phyloP scores from a whole-genome alignment of 2,329 filamentous ascomycete genomes.

The Stenocarpella maydis region DNA sequence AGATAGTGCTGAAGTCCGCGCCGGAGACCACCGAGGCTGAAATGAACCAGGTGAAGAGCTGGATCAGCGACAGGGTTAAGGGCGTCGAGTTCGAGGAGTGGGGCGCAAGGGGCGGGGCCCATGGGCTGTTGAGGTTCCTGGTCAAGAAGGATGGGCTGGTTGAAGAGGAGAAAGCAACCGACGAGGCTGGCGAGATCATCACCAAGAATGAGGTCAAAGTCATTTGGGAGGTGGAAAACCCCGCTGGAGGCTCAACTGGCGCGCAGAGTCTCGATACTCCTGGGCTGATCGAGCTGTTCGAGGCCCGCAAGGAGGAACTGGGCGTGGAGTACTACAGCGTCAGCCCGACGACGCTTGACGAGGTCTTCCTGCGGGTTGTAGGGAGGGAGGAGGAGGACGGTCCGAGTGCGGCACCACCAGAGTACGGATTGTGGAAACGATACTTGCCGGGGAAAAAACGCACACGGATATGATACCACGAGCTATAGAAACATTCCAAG shows the following conservation, averaged over 20 bases:
- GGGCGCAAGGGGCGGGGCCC: constrained; percentile 27
- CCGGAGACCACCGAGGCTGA: constrained; percentile 76
- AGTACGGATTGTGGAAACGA: constrained; percentile 25
- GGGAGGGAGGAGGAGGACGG: constrained; percentile 76
- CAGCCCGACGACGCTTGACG: constrained; percentile 85
- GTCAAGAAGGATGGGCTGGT: constrained; percentile 36
- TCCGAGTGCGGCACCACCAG: constrained; percentile 41
- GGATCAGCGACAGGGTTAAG: constrained; percentile 70
- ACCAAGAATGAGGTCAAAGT: not conserved
- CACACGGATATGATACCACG: constrained; percentile 21
- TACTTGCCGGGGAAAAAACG: not conserved
- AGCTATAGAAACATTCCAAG: not conserved
- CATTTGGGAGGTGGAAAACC: not conserved
- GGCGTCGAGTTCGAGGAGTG: constrained; percentile 69
- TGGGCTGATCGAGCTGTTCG: constrained; percentile 57
- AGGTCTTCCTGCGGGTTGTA: constrained; percentile 89
- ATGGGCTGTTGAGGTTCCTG: constrained; percentile 32
- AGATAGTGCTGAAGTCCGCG: constrained; percentile 78
- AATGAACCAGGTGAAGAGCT: constrained; percentile 70
- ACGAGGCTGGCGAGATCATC: not conserved
- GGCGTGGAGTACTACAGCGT: constrained; percentile 89
- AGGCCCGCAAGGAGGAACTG: constrained; percentile 72
- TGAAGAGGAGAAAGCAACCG: constrained; percentile 24
- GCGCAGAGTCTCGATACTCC: constrained; percentile 51
- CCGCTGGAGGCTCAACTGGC: not conserved